These are phyloP conservation scores for Epichloe brachyelytri DNA, from an alignment of 2,329 filamentous ascomycete species.

Conservation along the genomic window DNA sequence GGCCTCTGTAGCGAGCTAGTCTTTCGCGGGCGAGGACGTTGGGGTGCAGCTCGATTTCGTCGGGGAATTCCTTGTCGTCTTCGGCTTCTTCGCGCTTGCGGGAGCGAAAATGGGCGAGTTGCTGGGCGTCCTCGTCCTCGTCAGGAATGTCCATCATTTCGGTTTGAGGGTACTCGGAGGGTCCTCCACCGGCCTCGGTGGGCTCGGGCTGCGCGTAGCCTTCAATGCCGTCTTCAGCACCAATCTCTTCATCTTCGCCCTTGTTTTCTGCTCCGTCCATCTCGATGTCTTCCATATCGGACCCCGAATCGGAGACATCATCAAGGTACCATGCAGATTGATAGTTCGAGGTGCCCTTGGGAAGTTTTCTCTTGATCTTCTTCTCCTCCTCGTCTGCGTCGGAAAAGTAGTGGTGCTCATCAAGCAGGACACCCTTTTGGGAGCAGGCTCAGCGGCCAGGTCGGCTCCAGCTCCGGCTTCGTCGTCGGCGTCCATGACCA, in stretches of 20 bases:
- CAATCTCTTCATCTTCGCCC: constrained; percentile 45
- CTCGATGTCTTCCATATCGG: constrained; percentile 61
- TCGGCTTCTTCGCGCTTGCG: constrained; percentile 69
- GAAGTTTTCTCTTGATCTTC: constrained; percentile 58
- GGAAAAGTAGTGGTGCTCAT: constrained; percentile 96
- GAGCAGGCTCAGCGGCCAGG: constrained; percentile 23
- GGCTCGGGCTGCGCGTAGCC: constrained; percentile 51
- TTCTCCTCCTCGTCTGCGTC: constrained; percentile 53
- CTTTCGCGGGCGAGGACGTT: constrained; percentile 77
- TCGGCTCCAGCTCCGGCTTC: constrained; percentile 21
- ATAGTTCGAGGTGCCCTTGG: constrained; percentile 85
- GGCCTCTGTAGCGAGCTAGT: constrained; percentile 71
- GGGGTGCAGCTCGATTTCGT: constrained; percentile 90
- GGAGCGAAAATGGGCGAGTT: constrained; percentile 69
- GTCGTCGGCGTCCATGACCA: constrained; percentile 56
- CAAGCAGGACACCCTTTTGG: constrained; percentile 81
- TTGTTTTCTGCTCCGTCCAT: constrained; percentile 36
- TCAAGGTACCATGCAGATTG: constrained; percentile 88
- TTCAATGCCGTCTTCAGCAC: constrained; percentile 75
- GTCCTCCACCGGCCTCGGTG: constrained; percentile 62
- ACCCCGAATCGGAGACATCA: constrained; percentile 71
- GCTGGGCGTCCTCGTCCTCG: constrained; percentile 64
- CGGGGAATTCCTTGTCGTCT: constrained; percentile 90
- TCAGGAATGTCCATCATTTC: constrained; percentile 82
- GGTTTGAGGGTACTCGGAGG: constrained; percentile 85